Evolutionary conservation across 2,329 filamentous ascomycete species (phyloP).

Genomic region (Clonostachys rosea): DNA sequence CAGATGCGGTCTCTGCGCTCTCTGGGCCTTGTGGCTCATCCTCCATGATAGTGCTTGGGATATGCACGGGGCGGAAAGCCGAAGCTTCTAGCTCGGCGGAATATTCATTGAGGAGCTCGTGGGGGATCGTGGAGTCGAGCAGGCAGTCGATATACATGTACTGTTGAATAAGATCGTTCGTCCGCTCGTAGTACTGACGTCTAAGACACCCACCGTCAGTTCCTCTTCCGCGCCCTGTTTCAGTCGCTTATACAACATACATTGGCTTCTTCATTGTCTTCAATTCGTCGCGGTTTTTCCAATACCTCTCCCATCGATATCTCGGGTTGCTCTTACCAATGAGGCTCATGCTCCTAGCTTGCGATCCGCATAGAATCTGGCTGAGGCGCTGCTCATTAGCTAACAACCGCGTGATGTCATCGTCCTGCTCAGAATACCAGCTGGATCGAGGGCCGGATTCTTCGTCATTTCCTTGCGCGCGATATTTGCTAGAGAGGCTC

Average conservation of each 20-base stretch:
- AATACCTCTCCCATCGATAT: conserved; percentile 84
- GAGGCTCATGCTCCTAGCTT: conserved; percentile 77
- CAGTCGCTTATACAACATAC: conserved; percentile 25
- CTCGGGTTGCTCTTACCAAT: conserved; percentile 85
- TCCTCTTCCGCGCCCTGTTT: not conserved
- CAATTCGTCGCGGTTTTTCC: conserved; percentile 74
- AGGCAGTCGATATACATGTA: conserved; percentile 92
- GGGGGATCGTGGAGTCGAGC: conserved; percentile 87
- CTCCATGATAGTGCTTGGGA: conserved; percentile 74
- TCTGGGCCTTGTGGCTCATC: conserved; percentile 38
- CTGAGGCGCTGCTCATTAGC: conserved; percentile 55
- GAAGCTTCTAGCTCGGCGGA: conserved; percentile 53
- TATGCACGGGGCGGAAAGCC: conserved; percentile 48
- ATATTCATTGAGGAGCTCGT: conserved; percentile 89
- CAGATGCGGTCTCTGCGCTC: conserved; percentile 5
- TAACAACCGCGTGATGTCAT: conserved; percentile 37
- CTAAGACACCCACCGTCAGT: conserved; percentile 22
- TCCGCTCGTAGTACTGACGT: conserved; percentile 82
- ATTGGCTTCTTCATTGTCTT: conserved; percentile 67
- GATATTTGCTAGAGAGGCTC: conserved; percentile 12
- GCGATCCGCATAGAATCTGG: conserved; percentile 58
- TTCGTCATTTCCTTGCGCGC: conserved; percentile 16
- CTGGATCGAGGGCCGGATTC: conserved; percentile 10
- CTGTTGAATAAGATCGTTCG: conserved; percentile 83
- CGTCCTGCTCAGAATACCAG: conserved; percentile 20